phyloP scores from a whole-genome alignment of 2,329 filamentous ascomycete genomes.

The Didymella sp. region DNA sequence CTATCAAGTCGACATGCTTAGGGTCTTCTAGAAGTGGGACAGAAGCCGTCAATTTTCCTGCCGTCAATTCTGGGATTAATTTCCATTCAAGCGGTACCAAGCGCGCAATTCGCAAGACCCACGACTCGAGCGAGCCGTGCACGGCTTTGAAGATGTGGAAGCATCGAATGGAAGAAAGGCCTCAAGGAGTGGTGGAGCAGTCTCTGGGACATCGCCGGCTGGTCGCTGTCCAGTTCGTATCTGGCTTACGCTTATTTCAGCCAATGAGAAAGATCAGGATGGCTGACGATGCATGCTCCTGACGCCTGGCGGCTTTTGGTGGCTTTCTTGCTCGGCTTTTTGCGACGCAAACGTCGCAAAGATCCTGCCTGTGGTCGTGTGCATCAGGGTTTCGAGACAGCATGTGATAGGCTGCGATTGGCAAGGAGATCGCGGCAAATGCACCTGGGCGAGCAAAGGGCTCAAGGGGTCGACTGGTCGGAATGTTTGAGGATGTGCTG shows the following conservation, averaged over 20 bases:
- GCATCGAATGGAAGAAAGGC: conserved; percentile 16
- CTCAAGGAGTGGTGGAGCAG: conserved; percentile 12
- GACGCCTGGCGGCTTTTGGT: neutral
- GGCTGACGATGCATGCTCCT: conserved; percentile 9
- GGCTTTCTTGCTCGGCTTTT: conserved; percentile 9
- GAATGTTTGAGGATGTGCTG: conserved; percentile 7
- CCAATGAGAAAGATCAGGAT: conserved; percentile 28
- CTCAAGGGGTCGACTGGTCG: neutral
- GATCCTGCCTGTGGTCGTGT: conserved; percentile 13
- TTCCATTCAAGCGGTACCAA: neutral
- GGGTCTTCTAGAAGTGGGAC: conserved; percentile 28
- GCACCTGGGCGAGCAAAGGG: neutral
- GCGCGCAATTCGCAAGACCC: conserved; percentile 3
- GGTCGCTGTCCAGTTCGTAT: conserved; percentile 13
- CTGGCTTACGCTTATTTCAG: neutral
- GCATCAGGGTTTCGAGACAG: conserved; percentile 13
- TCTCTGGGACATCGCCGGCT: conserved; percentile 7
- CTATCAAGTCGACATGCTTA: conserved; percentile 7
- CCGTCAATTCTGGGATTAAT: conserved; percentile 10
- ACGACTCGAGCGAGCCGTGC: conserved; percentile 9
- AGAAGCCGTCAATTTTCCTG: conserved; percentile 18
- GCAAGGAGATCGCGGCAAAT: conserved; percentile 10
- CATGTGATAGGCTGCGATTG: conserved; percentile 17
- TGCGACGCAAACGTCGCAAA: conserved; percentile 16
- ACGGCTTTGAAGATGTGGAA: neutral